Conservation (phyloP, 2,329 filamentous ascomycete species). For the Pseudocercospora fijiensis region DNA sequence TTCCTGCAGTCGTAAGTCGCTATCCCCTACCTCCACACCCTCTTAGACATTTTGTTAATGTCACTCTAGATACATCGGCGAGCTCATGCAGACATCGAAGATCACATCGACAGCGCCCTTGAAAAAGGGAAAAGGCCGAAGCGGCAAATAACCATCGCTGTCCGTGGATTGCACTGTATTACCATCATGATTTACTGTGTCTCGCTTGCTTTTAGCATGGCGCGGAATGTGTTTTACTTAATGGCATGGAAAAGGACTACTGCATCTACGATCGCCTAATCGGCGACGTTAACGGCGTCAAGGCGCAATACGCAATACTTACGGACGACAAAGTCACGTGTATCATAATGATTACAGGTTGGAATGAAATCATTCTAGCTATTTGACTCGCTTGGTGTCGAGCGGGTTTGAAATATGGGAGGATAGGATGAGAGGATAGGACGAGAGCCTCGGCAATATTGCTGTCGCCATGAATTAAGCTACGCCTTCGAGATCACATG, state of each 20-base stretch:
- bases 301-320: slow-evolving; percentile 7
- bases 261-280: slow-evolving; percentile 21
- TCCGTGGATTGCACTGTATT: slow-evolving; percentile 16
- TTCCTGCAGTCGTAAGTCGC: slow-evolving; percentile 70
- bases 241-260: slow-evolving; percentile 12
- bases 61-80: slow-evolving; percentile 86
- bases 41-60: slow-evolving; percentile 13
- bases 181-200: slow-evolving; percentile 15
- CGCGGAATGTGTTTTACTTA: slow-evolving; percentile 21
- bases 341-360: slow-evolving; percentile 19
- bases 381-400: not conserved
- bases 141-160: slow-evolving; percentile 22
- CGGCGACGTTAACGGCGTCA: slow-evolving; percentile 18
- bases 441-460: not conserved
- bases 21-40: not conserved
- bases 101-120: slow-evolving; percentile 55
- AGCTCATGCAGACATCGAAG: slow-evolving; percentile 77
- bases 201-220: slow-evolving; percentile 24
- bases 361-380: not conserved
- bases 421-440: not conserved
- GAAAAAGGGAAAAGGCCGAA: slow-evolving; percentile 47
- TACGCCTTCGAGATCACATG: not conserved
- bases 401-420: not conserved
- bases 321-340: slow-evolving; percentile 17
- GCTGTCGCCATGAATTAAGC: not conserved